Conservation (phyloP, 2,329 filamentous ascomycete genomes). For the Thermoascus crustaceus region DNA sequence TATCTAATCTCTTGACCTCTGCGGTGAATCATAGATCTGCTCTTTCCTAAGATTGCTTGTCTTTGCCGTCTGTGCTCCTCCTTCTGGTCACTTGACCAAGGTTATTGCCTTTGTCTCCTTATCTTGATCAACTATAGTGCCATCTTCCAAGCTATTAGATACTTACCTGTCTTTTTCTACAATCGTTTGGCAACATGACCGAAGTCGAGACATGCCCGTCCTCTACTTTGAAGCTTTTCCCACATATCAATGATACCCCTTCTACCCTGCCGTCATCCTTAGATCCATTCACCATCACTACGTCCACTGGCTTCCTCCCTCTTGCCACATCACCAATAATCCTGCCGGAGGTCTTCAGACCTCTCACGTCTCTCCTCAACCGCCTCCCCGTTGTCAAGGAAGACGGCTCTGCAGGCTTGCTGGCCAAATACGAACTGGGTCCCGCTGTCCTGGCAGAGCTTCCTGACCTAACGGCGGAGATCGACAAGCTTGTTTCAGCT, state of each 20-base stretch:
- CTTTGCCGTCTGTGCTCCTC: conserved; percentile 3
- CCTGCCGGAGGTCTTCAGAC: conserved; percentile 65
- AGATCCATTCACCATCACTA: conserved; percentile 43
- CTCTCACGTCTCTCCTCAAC: conserved; percentile 62
- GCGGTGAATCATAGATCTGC: no score
- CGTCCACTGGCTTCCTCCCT: conserved; percentile 39
- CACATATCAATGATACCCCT: conserved; percentile 38
- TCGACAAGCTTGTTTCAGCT: conserved; percentile 55
- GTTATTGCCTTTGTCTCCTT: no score
- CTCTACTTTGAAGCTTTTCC: conserved; percentile 34
- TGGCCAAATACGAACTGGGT: conserved; percentile 67
- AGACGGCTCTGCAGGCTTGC: conserved; percentile 65
- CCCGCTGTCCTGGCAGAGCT: conserved; percentile 65
- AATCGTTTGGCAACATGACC: conserved; percentile 24
- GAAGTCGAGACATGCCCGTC: conserved; percentile 22
- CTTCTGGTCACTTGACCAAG: conserved; percentile 4
- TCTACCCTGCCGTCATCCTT: conserved; percentile 31
- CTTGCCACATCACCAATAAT: conserved; percentile 32
- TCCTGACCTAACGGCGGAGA: conserved; percentile 63
- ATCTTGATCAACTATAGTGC: no score
- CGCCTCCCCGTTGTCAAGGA: conserved; percentile 71
- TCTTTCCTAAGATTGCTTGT: conserved; percentile 1
- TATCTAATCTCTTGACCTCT: conserved; percentile 9
- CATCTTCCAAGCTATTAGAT: no score
- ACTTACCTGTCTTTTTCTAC: conserved; percentile 2